These are phyloP conservation scores for Sphagnurus paluster DNA, from an alignment of 1,284 basidiomycete species.

Conservation along the genomic window DNA sequence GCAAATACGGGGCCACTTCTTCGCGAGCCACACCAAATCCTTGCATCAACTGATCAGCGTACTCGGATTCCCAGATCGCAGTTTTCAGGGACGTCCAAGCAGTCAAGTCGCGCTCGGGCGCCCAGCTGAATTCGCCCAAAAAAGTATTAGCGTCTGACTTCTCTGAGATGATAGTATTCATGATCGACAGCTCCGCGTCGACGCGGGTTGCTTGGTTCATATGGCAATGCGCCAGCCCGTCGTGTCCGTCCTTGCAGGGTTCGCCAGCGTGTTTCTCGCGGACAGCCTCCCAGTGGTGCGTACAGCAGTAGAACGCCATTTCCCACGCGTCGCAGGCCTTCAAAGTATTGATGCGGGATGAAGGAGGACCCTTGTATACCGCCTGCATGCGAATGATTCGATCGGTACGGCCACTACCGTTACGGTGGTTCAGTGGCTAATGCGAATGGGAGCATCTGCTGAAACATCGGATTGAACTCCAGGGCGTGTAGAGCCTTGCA, in stretches of 20 bases:
- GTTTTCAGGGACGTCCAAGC: conserved; percentile 23
- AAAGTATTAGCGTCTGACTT: too few relatives aligned
- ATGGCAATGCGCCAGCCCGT: conserved; percentile 29
- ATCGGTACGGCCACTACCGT: conserved; percentile 34
- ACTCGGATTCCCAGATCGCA: conserved; percentile 24
- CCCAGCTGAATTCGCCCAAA: conserved; percentile 26
- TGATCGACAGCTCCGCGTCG: conserved; percentile 24
- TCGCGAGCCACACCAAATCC: conserved; percentile 6
- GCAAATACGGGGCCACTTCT: conserved; percentile 18
- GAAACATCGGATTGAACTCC: conserved; percentile 9
- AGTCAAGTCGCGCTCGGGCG: conserved; percentile 26
- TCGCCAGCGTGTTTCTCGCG: conserved; percentile 19
- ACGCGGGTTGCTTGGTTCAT: conserved; percentile 26
- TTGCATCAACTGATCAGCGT: conserved; percentile 15
- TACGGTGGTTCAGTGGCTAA: conserved; percentile 23
- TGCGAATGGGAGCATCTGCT: conserved; percentile 12
- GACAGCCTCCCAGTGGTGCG: conserved; percentile 30
- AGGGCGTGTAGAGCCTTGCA: conserved; percentile 9
- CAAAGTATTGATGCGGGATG: conserved; percentile 16
- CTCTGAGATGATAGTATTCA: conserved; percentile 15
- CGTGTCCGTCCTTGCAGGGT: conserved; percentile 22
- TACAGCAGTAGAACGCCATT: conserved; percentile 33
- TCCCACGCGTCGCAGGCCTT: conserved; percentile 29
- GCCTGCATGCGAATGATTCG: conserved; percentile 31
- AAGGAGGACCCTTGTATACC: conserved; percentile 6